Evolutionary conservation across 768 basidiomycete species (phyloP).

Genomic region (Leucogyrophana mollusca): DNA sequence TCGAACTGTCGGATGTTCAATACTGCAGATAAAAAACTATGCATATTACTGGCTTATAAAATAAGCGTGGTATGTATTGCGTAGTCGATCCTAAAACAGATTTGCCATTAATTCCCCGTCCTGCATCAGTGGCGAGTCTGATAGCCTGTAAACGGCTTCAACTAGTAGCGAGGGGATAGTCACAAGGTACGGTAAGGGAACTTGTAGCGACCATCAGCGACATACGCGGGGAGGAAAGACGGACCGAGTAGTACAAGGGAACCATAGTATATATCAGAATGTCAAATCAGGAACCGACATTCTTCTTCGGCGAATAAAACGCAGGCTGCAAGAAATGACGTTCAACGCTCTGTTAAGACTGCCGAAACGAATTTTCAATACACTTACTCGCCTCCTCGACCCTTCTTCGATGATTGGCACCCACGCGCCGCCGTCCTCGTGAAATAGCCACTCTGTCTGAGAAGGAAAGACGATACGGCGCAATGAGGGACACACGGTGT

Average conservation of each 20-base stretch:
- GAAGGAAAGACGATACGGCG: conserved; percentile 56
- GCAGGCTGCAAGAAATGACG: not conserved
- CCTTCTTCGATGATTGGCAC: conserved; percentile 9
- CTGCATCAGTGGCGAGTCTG: too few species aligned
- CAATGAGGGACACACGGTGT: conserved; percentile 51
- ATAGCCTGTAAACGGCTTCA: too few species aligned
- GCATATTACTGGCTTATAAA: not conserved
- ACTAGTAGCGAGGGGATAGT: too few species aligned
- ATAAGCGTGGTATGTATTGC: too few species aligned
- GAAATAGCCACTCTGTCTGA: conserved; percentile 48
- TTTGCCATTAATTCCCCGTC: conserved; percentile 7
- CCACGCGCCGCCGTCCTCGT: conserved; percentile 33
- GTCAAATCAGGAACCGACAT: not conserved
- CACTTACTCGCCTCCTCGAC: conserved; percentile 2
- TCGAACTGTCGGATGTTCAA: too few species aligned
- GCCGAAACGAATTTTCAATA: not conserved
- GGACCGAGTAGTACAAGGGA: too few species aligned
- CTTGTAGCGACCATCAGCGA: too few species aligned
- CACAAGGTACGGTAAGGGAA: too few species aligned
- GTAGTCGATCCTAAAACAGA: conserved; percentile 5
- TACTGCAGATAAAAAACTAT: too few species aligned
- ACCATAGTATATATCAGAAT: not conserved
- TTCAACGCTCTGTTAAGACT: not conserved
- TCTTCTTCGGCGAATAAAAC: conserved; percentile 9
- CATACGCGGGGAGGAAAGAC: too few species aligned